Base-by-base conservation (phyloP, 1,284 basidiomycete genomes). In the Caloboletus firmus region DNA sequence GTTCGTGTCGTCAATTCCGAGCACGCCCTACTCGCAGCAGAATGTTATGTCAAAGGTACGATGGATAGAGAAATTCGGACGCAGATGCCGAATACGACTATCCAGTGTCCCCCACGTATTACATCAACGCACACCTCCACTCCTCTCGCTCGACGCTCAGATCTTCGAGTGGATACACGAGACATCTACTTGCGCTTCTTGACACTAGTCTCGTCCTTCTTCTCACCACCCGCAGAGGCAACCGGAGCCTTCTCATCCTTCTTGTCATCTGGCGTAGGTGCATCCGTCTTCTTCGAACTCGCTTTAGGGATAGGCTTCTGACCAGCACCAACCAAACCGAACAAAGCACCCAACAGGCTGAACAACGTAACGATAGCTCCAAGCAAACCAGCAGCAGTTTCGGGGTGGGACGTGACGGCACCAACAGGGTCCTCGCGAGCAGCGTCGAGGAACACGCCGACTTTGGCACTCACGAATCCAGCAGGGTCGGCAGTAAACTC, bases 371-470 rank as follows among this genome's bases (percentile, higher is more conserved):
- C 78, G 51, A 91, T 64, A 47, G 81, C 83, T 56, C 85, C 86
- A 57, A 78, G 79, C 58, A 96, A 78, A 59, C 84, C 89, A 51
- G 81, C 89, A 63, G 87, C 93, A 54, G 91, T 91, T 73, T 93
- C 88, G 51, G 94, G 94, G 62, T 91, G 83, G 31, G 84, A 77
- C 78, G 87, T 89, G 79, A 93, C 81, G 15, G 93, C 91, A 28
- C 69, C 69, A 50, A 92, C 63, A 35, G 91, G 92, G 70, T 94
- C 85, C 47, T 80, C 71, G 67, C 84, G 84, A 57, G 83, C 88
- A 52, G 82, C 75, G 47, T 90, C 87, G 57, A 93, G 68, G 79
- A 95, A 95, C 39, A 75, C 74, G 62, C 85, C 76, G 51, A 85
- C 79, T 76, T 90, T 88, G 63, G 78, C 76, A 71, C 92, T 91